phyloP scores from a whole-genome alignment of 2,329 filamentous ascomycete species.

The Monosporascus sp. region DNA sequence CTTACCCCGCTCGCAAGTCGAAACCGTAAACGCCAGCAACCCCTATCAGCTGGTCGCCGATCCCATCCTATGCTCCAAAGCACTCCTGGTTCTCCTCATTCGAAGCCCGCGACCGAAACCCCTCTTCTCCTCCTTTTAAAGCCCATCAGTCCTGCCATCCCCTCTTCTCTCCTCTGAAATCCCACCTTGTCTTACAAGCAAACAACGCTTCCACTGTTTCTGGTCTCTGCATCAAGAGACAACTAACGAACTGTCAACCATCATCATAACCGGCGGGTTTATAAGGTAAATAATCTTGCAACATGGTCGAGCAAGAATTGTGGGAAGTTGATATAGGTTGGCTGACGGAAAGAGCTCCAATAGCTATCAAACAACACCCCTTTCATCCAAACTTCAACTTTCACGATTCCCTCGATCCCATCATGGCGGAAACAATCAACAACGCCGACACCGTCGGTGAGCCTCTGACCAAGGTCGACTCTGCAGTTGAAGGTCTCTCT shows the following conservation, averaged over 20 bases:
- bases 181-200: constrained; percentile 12
- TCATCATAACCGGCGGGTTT: neutral
- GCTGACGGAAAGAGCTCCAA: neutral
- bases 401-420: neutral
- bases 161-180: constrained; percentile 8
- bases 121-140: constrained; percentile 14
- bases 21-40: constrained; percentile 7
- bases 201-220: no score
- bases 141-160: constrained; percentile 12
- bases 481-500: constrained; percentile 75
- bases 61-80: constrained; percentile 1
- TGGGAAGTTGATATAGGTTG: neutral
- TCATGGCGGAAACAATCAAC: constrained; percentile 2
- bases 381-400: constrained; percentile 1
- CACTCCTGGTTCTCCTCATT: neutral
- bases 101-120: neutral
- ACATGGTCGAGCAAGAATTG: neutral
- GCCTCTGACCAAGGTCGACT: constrained; percentile 84
- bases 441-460: constrained; percentile 9
- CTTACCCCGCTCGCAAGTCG: constrained; percentile 14
- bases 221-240: neutral
- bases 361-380: neutral
- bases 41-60: constrained; percentile 23
- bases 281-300: neutral
- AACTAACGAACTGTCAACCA: neutral